A percentile compares a stretch with the other conserved stretches of the same genome.
Evolutionary conservation across 768 basidiomycete species (phyloP).

Genomic region (Rhodosporidiobolus sp.): DNA sequence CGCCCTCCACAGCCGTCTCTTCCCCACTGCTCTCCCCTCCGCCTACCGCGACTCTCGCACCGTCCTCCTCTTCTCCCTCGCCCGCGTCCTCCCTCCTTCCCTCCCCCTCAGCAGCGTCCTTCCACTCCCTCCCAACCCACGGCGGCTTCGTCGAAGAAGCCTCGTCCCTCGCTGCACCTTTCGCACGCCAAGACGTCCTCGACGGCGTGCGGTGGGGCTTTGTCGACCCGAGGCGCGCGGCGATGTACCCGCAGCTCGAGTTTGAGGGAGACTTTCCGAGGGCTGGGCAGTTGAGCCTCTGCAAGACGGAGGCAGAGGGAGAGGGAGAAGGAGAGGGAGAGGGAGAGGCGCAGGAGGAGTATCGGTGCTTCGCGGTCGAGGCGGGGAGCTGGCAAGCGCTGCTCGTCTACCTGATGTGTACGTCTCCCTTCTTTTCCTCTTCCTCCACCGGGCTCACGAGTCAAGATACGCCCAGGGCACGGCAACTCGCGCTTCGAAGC

Average conservation of each 20-base stretch:
- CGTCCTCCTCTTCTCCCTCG: conserved; percentile 5
- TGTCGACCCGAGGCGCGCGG: background rate
- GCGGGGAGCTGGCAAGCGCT: conserved; percentile 27
- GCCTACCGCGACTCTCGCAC: background rate
- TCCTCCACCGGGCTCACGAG: background rate
- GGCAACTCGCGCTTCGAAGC: conserved; percentile 37
- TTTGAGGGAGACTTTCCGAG: conserved; percentile 28
- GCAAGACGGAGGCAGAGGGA: too few relatives aligned
- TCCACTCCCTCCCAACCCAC: conserved; percentile 7
- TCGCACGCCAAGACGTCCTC: conserved; percentile 17
- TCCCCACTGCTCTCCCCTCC: background rate
- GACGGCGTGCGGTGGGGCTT: conserved; percentile 28
- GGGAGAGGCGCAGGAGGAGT: conserved; percentile 10
- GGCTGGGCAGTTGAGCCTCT: conserved; percentile 27
- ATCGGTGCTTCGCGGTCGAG: conserved; percentile 31
- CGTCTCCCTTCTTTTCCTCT: background rate
- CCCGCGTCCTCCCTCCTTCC: background rate
- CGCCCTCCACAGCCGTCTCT: background rate
- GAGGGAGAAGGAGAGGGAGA: background rate
- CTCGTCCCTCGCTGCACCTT: background rate
- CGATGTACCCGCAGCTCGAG: conserved; percentile 17
- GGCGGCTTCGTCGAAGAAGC: conserved; percentile 26
- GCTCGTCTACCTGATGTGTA: conserved; percentile 33
- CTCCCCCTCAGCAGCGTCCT: background rate
- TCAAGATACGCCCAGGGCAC: background rate